A percentile compares a stretch with the other conserved stretches of the same genome.
Evolutionary conservation across 1,284 basidiomycete species (phyloP).

Genomic region (Microstroma glucosiphilum): DNA sequence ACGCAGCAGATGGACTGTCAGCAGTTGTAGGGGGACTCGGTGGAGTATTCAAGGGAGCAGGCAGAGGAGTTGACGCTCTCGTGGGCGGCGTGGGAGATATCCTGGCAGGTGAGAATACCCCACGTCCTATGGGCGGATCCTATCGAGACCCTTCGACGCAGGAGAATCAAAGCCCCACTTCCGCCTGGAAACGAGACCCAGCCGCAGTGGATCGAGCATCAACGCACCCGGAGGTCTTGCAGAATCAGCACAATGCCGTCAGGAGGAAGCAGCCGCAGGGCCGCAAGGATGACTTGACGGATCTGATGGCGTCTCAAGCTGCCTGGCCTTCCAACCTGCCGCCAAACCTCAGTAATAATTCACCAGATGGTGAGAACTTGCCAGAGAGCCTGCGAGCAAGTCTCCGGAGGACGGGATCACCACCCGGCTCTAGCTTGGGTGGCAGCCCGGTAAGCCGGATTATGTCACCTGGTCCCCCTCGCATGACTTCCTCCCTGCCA

Average conservation of each 20-base stretch:
- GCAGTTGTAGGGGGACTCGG: conserved; percentile 1
- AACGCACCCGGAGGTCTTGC: neutral
- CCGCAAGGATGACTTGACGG: neutral
- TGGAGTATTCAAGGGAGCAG: neutral
- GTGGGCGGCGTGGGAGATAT: conserved; percentile 4
- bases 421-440: neutral
- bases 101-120: neutral
- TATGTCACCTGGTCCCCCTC: neutral
- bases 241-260: neutral
- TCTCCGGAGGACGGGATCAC: neutral
- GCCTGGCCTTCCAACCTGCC: conserved; percentile 5
- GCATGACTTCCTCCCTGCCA: conserved; percentile 1
- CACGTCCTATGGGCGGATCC: neutral
- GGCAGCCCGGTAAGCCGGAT: no score
- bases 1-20: neutral
- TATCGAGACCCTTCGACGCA: no score
- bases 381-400: conserved; percentile 1
- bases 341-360: neutral
- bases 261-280: neutral
- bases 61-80: conserved; percentile 1
- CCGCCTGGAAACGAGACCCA: neutral
- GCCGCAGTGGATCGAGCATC: neutral
- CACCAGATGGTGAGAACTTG: neutral
- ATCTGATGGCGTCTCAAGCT: conserved; percentile 1
- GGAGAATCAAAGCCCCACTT: neutral